Conservation (phyloP, 1,284 basidiomycete genomes). For the Hemileccinum hortonii region DNA sequence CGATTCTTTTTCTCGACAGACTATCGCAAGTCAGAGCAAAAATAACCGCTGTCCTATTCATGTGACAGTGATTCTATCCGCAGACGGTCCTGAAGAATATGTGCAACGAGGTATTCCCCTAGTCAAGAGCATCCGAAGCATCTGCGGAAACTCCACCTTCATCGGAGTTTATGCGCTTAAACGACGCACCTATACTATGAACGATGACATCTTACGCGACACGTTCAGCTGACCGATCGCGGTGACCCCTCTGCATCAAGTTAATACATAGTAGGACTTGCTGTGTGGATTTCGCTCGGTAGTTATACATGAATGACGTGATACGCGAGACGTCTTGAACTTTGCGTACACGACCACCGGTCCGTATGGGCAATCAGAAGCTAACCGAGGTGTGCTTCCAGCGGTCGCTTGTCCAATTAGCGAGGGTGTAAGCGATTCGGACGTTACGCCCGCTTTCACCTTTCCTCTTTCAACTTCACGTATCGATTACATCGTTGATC, state of each 20-base stretch:
- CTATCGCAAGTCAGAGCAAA: constrained; percentile 4
- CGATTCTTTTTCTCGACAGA: constrained; percentile 13
- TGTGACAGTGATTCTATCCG: neutral
- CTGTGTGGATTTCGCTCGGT: constrained; percentile 17
- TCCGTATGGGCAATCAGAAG: constrained; percentile 12
- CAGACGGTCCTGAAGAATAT: constrained; percentile 4
- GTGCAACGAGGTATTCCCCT: constrained; percentile 14
- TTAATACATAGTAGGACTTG: constrained; percentile 13
- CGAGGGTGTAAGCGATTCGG: constrained; percentile 12
- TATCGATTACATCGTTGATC: constrained; percentile 16
- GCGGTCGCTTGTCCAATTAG: constrained; percentile 16
- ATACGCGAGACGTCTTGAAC: constrained; percentile 28
- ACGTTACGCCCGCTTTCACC: constrained; percentile 11
- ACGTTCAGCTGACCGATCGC: constrained; percentile 22
- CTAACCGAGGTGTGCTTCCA: constrained; percentile 13
- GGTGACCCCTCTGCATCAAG: constrained; percentile 3
- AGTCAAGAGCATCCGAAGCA: constrained; percentile 6
- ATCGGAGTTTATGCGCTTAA: constrained; percentile 24
- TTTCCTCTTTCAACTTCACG: constrained; percentile 1
- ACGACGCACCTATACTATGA: constrained; percentile 22
- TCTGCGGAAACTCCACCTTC: constrained; percentile 6
- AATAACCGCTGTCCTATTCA: constrained; percentile 2
- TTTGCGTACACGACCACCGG: constrained; percentile 25
- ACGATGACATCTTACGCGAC: constrained; percentile 20
- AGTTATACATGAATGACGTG: constrained; percentile 33